phyloP scores from a whole-genome alignment of 495 filamentous ascomycete genomes.

The Aspergillus sclerotioniger region DNA sequence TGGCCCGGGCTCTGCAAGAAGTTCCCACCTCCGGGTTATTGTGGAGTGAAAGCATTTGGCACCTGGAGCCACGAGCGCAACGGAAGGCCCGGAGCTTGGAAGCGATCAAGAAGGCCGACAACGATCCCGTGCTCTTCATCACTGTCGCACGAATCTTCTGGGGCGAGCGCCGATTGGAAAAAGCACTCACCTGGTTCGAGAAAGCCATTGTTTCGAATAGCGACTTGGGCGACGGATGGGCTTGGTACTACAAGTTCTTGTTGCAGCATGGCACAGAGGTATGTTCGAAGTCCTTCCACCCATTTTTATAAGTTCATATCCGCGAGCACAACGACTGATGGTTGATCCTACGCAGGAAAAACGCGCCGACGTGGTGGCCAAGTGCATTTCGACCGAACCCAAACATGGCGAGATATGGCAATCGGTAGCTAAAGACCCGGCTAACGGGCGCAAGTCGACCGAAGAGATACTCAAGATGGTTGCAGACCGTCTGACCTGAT shows the following conservation, averaged over 20 bases:
- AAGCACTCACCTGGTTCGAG: constrained; percentile 94
- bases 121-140: constrained; percentile 81
- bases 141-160: constrained; percentile 75
- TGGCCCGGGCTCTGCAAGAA: constrained; percentile 90
- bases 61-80: constrained; percentile 87
- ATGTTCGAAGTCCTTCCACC: constrained; percentile 16
- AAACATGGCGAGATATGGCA: constrained; percentile 94
- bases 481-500: constrained; percentile 36
- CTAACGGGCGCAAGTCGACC: constrained; percentile 64
- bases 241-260: constrained; percentile 96
- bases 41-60: constrained; percentile 92
- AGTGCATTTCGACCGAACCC: constrained; percentile 75
- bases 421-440: constrained; percentile 77
- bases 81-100: constrained; percentile 86
- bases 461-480: constrained; percentile 85
- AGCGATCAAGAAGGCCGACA: constrained; percentile 94
- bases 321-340: not conserved
- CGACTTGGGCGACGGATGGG: constrained; percentile 92
- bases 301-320: not conserved
- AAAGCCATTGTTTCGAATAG: constrained; percentile 84
- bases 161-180: constrained; percentile 78
- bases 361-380: constrained; percentile 71
- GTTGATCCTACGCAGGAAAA: constrained; percentile 59
- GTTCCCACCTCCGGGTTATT: constrained; percentile 84
- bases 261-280: constrained; percentile 81